Percentiles rank a stretch among this genome's conserved stretches.
Conservation (phyloP, 192 early-diverging fungal genomes). For the Allomyces javanicus region DNA sequence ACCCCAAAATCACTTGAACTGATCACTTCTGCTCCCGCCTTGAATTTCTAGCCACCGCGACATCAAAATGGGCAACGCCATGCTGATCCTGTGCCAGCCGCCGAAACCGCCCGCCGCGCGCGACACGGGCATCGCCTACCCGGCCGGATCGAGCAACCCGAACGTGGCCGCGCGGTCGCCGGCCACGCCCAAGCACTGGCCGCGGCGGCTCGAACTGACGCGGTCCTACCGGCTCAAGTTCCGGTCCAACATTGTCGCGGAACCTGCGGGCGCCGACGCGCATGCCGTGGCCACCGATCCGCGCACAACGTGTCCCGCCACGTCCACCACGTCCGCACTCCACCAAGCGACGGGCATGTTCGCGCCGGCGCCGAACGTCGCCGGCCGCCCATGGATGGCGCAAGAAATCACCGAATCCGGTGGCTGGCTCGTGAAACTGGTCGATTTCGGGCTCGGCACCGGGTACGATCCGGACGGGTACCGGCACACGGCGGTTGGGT, state of each 20-base stretch:
- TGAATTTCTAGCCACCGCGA: not conserved
- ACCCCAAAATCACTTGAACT: too few species aligned
- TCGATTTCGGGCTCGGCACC: not conserved
- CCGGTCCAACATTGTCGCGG: not conserved
- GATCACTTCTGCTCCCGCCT: too few species aligned
- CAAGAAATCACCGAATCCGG: not conserved
- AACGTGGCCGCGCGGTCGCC: not conserved
- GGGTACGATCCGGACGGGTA: not conserved
- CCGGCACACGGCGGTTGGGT: not conserved
- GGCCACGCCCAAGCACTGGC: not conserved
- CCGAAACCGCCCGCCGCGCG: not conserved
- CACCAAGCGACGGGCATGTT: too few species aligned
- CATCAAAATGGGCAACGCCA: not conserved
- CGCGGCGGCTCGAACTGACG: not conserved
- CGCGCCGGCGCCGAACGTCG: too few species aligned
- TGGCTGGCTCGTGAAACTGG: not conserved
- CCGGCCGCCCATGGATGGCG: not conserved
- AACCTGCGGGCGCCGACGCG: not conserved
- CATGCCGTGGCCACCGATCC: not conserved
- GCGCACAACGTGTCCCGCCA: not conserved
- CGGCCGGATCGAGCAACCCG: not conserved
- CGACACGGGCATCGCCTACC: too few species aligned
- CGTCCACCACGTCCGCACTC: too few species aligned
- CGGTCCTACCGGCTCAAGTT: not conserved
- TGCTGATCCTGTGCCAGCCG: not conserved